phyloP scores from a whole-genome alignment of 2,329 filamentous ascomycete species.

The Fusarium pseudograminearum region DNA sequence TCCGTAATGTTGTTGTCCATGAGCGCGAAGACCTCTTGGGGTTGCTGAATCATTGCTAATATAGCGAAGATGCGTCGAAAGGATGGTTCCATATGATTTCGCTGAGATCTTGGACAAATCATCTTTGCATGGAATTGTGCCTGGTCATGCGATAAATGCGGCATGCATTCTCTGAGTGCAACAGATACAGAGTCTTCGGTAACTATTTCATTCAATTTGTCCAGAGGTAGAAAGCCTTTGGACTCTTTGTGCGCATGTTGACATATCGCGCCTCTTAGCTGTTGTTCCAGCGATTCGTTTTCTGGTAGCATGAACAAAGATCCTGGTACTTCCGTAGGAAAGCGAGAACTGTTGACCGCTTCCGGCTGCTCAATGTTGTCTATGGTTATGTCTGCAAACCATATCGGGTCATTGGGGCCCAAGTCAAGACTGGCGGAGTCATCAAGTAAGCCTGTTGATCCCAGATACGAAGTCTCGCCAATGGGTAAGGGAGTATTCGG shows the following conservation, averaged over 20 bases:
- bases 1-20: neutral
- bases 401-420: neutral
- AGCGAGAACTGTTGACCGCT: neutral
- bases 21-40: neutral
- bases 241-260: neutral
- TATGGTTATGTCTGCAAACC: neutral
- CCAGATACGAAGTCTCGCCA: neutral
- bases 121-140: neutral
- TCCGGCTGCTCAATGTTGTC: neutral
- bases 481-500: neutral
- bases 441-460: neutral
- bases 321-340: neutral
- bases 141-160: neutral
- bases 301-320: neutral
- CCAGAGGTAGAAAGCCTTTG: neutral
- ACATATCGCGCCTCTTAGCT: neutral
- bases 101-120: neutral
- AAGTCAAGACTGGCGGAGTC: neutral
- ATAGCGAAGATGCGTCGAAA: neutral
- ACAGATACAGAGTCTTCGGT: neutral
- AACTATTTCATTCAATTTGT: neutral
- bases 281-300: neutral
- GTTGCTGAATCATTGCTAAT: neutral
- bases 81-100: neutral
- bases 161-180: neutral